Evolutionary conservation across 2,329 filamentous ascomycete species (phyloP), one percentile per base, ranked within the genome.

Genomic region (Colletotrichum brevisporum): DNA sequence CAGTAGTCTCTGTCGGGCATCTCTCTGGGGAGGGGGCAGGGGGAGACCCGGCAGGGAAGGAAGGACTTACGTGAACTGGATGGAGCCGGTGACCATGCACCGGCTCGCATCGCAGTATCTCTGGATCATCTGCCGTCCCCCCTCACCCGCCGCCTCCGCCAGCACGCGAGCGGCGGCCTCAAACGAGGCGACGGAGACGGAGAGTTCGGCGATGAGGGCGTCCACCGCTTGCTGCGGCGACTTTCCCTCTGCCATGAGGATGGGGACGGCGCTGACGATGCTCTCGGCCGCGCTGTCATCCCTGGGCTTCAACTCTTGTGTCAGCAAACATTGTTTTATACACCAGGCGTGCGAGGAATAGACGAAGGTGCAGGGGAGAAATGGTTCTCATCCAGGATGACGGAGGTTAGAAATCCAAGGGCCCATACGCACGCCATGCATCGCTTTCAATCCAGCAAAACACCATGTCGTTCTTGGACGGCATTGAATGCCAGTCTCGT

Each of bases 61-160:
- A 26, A 31, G 54, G 47, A 73, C 78, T 55, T 62, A 80, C 79
- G 76, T 78, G 71, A 79, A 81, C 53, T 76, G 71, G 2, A 80
- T 67, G 10, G 74, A 75, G 13, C 79, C 79, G 1, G 75, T 79
- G 12, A 76, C 75, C 56, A 78, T 75, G 26, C 63, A 56, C 15
- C 74, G 75, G 10, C 75, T 76, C 2, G 77, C 79, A n/a, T 80
- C 72, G 13, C 77, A 71, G 48, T 79, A 78, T 21, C 54, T 72
- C 60, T 39, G 63, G 6, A 76, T 69, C 15, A 71, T 24, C 9
- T 54, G 18, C 2, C 43, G 50, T 4, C 26, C 36, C 13, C 12
- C 47, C 18, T 61, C 36, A 2, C 62, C 67, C 2, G 45, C 67
- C 8, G 55, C 57, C 10, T 63, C 26, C 18, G 72, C 53, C 36